Evolutionary conservation across 371 early-diverging fungal genomes (phyloP), one percentile per base, ranked within the genome.

Genomic region (Mucor saturninus): DNA sequence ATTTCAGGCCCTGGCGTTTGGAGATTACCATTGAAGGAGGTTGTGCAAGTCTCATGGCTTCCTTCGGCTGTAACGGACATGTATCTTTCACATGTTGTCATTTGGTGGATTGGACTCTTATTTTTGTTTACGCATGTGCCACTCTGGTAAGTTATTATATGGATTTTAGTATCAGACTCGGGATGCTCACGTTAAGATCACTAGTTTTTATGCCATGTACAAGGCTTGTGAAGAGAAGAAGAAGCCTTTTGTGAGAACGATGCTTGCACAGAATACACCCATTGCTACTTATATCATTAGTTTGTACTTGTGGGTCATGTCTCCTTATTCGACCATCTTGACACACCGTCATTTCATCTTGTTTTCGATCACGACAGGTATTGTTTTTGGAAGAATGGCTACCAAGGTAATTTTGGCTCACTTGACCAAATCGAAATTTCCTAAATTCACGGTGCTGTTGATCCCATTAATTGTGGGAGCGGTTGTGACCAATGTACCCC

Each of bases 341-440:
- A 42, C 68, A 30, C 73, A 87, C 37, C 73, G 86, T 49, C 91
- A 93, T 60, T 75, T 88, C 42, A 81, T 92, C 15, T 74, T 93
- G 26, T 93, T 92, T 67, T 71, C 86, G 21, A 64, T 91, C 42
- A 86, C 92, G 2, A 81, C 82, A 26, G 93, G 94, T 28, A 83
- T 91, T 62, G 91, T 89, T 13, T 94, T 95, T 83, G 95, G 95
- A 31, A 83, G 92, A 57, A 93, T 95, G 73, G 91, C 92, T 51
- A 91, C 94, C 62, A 90, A 92, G 64, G 91, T 96, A 43, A 94
- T 95, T 48, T 67, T 94, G 67, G 91, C 93, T 31, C 94, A 95
- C 64, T 84, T 96, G 49, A 94, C 93, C 21, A 89, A 90, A 76
- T 83, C 81, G 61, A 73, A 75, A 10, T 95, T 89, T 76, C 96